phyloP scores from a whole-genome alignment of 75 land plant species.

The Pinus tabuliformis region DNA sequence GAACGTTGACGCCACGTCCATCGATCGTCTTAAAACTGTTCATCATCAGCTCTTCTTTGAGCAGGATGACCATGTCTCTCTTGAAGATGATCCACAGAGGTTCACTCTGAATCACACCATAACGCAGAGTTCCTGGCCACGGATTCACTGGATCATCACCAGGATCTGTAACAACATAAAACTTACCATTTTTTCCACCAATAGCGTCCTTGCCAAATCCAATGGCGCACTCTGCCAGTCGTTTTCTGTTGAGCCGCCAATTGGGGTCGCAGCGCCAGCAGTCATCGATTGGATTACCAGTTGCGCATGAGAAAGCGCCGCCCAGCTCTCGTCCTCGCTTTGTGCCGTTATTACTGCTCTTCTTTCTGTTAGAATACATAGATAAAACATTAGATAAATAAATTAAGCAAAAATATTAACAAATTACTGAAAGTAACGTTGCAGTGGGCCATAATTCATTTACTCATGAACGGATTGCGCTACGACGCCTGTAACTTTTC shows the following conservation, averaged over 20 bases:
- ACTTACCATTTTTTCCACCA: constrained; percentile 45
- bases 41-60: constrained; percentile 47
- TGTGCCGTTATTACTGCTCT: no score
- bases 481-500: no score
- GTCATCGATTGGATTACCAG: constrained; percentile 65
- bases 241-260: constrained; percentile 38
- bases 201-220: constrained; percentile 55
- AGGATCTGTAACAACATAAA: constrained; percentile 52
- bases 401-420: no score
- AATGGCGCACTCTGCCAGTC: constrained; percentile 46
- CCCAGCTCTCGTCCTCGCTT: background rate
- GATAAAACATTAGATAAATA: no score
- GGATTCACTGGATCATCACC: constrained; percentile 48
- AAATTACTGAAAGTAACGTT: no score
- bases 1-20: constrained; percentile 50
- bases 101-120: constrained; percentile 51
- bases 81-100: constrained; percentile 71
- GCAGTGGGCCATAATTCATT: no score
- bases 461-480: no score
- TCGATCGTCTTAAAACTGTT: constrained; percentile 65
- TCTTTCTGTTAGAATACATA: no score
- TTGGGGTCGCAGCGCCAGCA: constrained; percentile 54
- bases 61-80: constrained; percentile 44
- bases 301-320: constrained; percentile 18
- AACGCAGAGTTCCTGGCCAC: constrained; percentile 48